Conservation (phyloP, 2,329 filamentous ascomycete species). For the Coleophoma eucalyptorum region DNA sequence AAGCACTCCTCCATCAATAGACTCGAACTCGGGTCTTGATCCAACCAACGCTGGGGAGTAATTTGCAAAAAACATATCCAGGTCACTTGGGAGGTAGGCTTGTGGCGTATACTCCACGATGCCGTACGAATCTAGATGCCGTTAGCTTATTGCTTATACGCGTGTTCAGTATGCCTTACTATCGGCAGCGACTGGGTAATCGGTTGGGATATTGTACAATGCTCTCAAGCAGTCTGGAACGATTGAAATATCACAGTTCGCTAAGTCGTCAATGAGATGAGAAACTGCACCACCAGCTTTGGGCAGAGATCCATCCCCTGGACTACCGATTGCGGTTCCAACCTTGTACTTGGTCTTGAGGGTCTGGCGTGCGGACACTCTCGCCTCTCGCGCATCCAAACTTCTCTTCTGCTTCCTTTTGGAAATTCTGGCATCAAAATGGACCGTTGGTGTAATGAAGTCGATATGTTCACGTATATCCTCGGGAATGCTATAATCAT, state of each 20-base stretch:
- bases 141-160: not conserved
- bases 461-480: conserved; percentile 19
- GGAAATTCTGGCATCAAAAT: conserved; percentile 18
- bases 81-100: conserved; percentile 45
- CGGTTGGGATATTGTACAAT: conserved; percentile 40
- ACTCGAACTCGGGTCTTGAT: conserved; percentile 37
- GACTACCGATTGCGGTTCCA: conserved; percentile 35
- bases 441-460: conserved; percentile 23
- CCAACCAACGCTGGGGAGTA: conserved; percentile 38
- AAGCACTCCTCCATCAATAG: conserved; percentile 43
- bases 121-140: conserved; percentile 38
- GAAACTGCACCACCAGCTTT: conserved; percentile 21
- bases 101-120: conserved; percentile 49
- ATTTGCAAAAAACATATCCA: conserved; percentile 43
- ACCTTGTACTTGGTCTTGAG: conserved; percentile 11
- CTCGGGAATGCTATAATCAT: conserved; percentile 18
- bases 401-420: conserved; percentile 16
- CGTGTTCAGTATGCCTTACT: conserved; percentile 7
- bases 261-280: conserved; percentile 7
- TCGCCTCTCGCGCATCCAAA: not conserved
- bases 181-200: conserved; percentile 19
- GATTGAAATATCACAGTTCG: conserved; percentile 46
- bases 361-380: conserved; percentile 1
- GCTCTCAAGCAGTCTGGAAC: conserved; percentile 51
- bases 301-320: conserved; percentile 25